Percentiles rank a stretch among this genome's conserved stretches.
Conservation (phyloP, 192 early-diverging fungal species). For the Coemansia sp. region DNA sequence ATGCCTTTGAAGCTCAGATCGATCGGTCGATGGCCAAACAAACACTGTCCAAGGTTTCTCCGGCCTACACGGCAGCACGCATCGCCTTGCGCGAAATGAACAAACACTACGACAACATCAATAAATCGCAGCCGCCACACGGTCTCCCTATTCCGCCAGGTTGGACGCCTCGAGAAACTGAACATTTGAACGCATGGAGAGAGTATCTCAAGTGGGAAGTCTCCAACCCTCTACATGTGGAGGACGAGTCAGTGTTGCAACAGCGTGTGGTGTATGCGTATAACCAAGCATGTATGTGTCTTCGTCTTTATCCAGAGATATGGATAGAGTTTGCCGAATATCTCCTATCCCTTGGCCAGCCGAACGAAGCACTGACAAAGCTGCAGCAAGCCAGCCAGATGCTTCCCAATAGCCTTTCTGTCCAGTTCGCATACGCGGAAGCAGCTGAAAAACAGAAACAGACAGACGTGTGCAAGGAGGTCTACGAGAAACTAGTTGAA, state of each 20-base stretch:
- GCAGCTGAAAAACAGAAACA: conserved; percentile 65
- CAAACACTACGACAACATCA: conserved; percentile 75
- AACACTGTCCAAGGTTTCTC: conserved; percentile 77
- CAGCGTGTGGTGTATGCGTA: conserved; percentile 83
- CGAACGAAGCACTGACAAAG: conserved; percentile 32
- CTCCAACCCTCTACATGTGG: conserved; percentile 79
- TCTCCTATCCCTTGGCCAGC: conserved; percentile 18
- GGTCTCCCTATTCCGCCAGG: conserved; percentile 72
- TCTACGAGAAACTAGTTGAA: conserved; percentile 56
- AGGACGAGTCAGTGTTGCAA: conserved; percentile 50
- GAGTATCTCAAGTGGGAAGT: conserved; percentile 89
- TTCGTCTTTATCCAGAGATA: conserved; percentile 86
- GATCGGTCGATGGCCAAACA: conserved; percentile 85
- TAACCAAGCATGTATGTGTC: conserved; percentile 77
- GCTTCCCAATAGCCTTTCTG: conserved; percentile 56
- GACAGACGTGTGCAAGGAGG: conserved; percentile 54
- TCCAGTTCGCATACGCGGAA: conserved; percentile 76
- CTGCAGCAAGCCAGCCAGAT: conserved; percentile 30
- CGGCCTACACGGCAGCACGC: conserved; percentile 93
- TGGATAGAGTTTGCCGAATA: conserved; percentile 64
- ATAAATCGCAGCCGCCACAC: conserved; percentile 53
- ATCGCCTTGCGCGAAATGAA: conserved; percentile 80
- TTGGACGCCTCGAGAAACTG: conserved; percentile 76
- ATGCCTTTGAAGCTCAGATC: conserved; percentile 83
- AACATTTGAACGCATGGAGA: conserved; percentile 75